Conservation (phyloP, 495 filamentous ascomycete species). For the Ascodesmis nigricans region DNA sequence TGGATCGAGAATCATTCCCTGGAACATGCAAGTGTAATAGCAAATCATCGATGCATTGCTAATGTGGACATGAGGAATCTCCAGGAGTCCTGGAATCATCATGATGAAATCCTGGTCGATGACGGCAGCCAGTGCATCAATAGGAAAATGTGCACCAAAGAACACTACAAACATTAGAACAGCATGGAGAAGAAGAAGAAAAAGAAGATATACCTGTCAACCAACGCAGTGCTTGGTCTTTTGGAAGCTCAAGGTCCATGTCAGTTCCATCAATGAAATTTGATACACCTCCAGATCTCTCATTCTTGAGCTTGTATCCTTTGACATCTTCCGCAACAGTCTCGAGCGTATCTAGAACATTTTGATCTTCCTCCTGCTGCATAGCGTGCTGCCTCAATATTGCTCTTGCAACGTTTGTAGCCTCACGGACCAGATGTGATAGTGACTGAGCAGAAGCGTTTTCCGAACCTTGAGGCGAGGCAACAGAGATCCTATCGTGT, state of each 20-base stretch:
- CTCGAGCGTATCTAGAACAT: background rate
- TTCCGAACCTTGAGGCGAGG: too few relatives aligned
- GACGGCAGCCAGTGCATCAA: background rate
- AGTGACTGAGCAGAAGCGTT: background rate
- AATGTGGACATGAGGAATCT: background rate
- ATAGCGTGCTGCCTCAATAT: background rate
- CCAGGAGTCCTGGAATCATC: background rate
- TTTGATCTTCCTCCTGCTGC: background rate
- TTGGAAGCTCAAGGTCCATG: background rate
- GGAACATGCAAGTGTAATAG: background rate
- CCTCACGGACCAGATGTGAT: slow-evolving; percentile 1
- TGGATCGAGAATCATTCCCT: background rate
- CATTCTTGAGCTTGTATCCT: background rate
- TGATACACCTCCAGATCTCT: background rate
- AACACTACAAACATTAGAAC: too few relatives aligned
- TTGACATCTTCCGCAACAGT: background rate
- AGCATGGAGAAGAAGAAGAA: background rate
- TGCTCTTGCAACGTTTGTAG: background rate
- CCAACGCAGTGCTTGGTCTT: background rate
- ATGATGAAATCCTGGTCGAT: background rate
- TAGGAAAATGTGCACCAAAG: background rate
- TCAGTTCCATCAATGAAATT: background rate
- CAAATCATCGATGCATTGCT: background rate
- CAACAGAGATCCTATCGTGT: background rate
- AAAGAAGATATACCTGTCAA: background rate